Base-by-base conservation (phyloP, 2,329 filamentous ascomycete species). In the Penicillium glabrum region DNA sequence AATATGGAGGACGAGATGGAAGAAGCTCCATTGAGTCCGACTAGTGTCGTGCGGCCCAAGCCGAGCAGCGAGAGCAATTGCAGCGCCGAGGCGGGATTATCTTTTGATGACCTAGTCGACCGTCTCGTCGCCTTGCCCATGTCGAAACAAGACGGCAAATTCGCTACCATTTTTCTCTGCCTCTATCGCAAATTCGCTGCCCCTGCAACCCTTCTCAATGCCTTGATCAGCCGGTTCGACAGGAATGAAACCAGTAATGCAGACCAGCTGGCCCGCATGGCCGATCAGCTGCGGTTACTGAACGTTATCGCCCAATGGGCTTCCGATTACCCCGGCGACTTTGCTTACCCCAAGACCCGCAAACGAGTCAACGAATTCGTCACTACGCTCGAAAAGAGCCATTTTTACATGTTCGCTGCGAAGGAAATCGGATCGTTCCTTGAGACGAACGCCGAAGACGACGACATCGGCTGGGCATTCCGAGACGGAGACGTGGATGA, bases 151-250 rank as follows among this genome's bases (percentile, higher is more conserved):
- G 95, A 98, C 70, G 83, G 85, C 56, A 96, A 96, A 73, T 99
- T 97, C 69, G 84, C 86, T 1, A 86, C 92, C 45, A 87, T 96
- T 19, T 98, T 98, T 68, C 81, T 98, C 29, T 96, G 93, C 62
- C 80, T 98, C 14, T 98, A 98, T 75, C 89, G 95, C 60, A 96
- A 95, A 72, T 98, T 99, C 71, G 89, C 91, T 4, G 86, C 93
- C 2, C 95, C 95, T 0, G 83, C 84, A 10, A 84, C 89, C 62
- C 82, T 99, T 5, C 86, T 98, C 51, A 83, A 87, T 41, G 87
- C 90, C 8, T 89, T 98, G 45, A 74, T 80, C 31, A 63, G 64
- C 53, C 75, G 76, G 8, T 80, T 96, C 41, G 82, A 87, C 56
- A 87, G 89, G 39, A 86, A 96, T 58, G 89, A 96, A 62, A 81